phyloP scores from a whole-genome alignment of 1,284 basidiomycete genomes.

The Ceratobasidium sp. region DNA sequence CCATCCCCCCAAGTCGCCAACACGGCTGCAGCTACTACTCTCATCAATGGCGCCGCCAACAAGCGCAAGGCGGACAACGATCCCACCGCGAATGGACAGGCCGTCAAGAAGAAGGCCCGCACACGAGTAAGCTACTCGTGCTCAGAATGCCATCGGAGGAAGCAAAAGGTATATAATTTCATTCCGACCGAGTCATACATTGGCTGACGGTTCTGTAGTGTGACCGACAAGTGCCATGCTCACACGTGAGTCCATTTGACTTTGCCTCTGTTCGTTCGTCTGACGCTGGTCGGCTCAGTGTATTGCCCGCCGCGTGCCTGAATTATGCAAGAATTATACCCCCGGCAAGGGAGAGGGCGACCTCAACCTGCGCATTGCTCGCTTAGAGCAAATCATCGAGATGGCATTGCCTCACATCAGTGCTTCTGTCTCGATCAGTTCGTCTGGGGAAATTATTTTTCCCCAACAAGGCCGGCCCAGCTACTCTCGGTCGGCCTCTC shows the following conservation, averaged over 20 bases:
- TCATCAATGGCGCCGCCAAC: slow-evolving; percentile 16
- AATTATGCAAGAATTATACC: slow-evolving; percentile 81
- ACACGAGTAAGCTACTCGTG: slow-evolving; percentile 75
- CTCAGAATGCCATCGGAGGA: slow-evolving; percentile 80
- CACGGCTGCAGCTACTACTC: slow-evolving; percentile 34
- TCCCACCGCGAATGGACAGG: slow-evolving; percentile 45
- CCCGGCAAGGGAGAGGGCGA: slow-evolving; percentile 78
- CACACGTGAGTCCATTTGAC: slow-evolving; percentile 62
- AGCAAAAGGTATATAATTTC: slow-evolving; percentile 68
- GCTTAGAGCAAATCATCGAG: slow-evolving; percentile 79
- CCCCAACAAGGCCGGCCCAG: slow-evolving; percentile 29
- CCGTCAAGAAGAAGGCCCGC: slow-evolving; percentile 66
- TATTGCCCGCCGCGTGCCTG: slow-evolving; percentile 78
- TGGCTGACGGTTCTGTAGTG: slow-evolving; percentile 58
- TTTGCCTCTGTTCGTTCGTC: slow-evolving; percentile 10
- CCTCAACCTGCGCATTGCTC: slow-evolving; percentile 67
- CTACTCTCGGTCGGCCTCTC: slow-evolving; percentile 40
- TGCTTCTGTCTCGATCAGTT: slow-evolving; percentile 35
- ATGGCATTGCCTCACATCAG: slow-evolving; percentile 71
- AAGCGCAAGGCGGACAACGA: neutral
- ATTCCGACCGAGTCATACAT: slow-evolving; percentile 24
- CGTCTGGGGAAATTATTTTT: slow-evolving; percentile 45
- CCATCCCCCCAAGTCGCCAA: slow-evolving; percentile 27
- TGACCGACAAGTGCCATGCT: slow-evolving; percentile 78
- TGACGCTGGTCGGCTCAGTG: slow-evolving; percentile 57